Evolutionary conservation across 768 basidiomycete genomes (phyloP).

Genomic region (Sarcodon aspratus): DNA sequence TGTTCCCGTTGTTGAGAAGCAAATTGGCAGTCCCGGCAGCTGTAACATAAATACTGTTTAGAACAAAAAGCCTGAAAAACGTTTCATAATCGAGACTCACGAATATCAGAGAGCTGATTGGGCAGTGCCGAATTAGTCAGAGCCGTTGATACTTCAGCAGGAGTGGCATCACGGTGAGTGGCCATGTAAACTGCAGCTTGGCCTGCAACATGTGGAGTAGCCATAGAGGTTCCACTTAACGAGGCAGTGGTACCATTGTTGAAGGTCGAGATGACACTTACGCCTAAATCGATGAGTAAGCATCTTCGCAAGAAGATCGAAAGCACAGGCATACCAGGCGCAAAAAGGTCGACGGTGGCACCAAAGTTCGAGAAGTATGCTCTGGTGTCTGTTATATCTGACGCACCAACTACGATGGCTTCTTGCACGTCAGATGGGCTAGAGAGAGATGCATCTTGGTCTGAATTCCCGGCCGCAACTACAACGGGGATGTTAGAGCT

Average conservation of each 20-base stretch:
- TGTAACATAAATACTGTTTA: background rate
- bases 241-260: slow-evolving; percentile 57
- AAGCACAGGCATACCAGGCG: slow-evolving; percentile 6
- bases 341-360: slow-evolving; percentile 9
- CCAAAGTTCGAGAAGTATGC: slow-evolving; percentile 12
- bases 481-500: slow-evolving; percentile 3
- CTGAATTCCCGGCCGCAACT: slow-evolving; percentile 10
- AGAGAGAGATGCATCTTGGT: slow-evolving; percentile 4
- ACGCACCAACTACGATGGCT: slow-evolving; percentile 11
- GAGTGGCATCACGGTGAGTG: background rate
- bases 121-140: background rate
- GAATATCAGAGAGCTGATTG: background rate
- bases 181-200: slow-evolving; percentile 16
- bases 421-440: slow-evolving; percentile 7
- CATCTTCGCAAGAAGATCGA: no score
- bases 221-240: slow-evolving; percentile 88
- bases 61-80: no score
- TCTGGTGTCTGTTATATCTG: slow-evolving; percentile 3
- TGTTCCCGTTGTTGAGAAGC: background rate
- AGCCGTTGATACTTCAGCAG: background rate
- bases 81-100: background rate
- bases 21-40: background rate
- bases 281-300: slow-evolving; percentile 20
- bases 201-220: slow-evolving; percentile 34
- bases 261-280: slow-evolving; percentile 86